Evolutionary conservation across 805 yeast species (phyloP).

Genomic region (Peterozyma xylosa): DNA sequence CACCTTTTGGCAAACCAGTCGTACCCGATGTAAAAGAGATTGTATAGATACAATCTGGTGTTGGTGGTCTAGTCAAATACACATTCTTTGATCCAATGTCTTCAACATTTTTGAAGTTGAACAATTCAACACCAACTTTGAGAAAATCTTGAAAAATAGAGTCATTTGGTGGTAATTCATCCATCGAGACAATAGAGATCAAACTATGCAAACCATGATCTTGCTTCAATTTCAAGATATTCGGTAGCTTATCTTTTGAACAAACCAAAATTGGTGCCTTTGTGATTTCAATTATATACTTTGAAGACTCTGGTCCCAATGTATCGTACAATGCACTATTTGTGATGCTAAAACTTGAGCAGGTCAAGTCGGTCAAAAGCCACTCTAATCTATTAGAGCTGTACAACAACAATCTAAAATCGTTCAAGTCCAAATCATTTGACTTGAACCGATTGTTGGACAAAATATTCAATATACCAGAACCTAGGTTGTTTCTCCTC

Average conservation of each 20-base stretch:
- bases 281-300: constrained; percentile 54
- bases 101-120: constrained; percentile 21
- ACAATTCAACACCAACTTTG: constrained; percentile 2
- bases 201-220: constrained; percentile 19
- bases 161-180: constrained; percentile 24
- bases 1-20: constrained; percentile 81
- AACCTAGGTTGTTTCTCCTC: constrained; percentile 14
- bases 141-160: constrained; percentile 19
- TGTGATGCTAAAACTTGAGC: constrained; percentile 46
- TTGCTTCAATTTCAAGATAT: constrained; percentile 34
- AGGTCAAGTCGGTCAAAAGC: constrained; percentile 64
- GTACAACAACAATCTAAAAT: constrained; percentile 46
- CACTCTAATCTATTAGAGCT: constrained; percentile 60
- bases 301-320: constrained; percentile 51
- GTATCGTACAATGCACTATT: constrained; percentile 52
- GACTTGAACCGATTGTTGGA: constrained; percentile 11
- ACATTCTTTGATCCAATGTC: constrained; percentile 40
- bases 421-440: background rate
- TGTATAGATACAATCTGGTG: constrained; percentile 27
- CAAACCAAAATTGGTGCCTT: constrained; percentile 52
- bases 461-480: constrained; percentile 15
- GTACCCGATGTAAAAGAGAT: constrained; percentile 56
- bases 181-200: constrained; percentile 52
- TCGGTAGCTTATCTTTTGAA: constrained; percentile 42
- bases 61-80: constrained; percentile 25